A percentile compares a stretch with the other conserved stretches of the same genome.
phyloP scores from a whole-genome alignment of 768 basidiomycete genomes.

The Vararia minispora region DNA sequence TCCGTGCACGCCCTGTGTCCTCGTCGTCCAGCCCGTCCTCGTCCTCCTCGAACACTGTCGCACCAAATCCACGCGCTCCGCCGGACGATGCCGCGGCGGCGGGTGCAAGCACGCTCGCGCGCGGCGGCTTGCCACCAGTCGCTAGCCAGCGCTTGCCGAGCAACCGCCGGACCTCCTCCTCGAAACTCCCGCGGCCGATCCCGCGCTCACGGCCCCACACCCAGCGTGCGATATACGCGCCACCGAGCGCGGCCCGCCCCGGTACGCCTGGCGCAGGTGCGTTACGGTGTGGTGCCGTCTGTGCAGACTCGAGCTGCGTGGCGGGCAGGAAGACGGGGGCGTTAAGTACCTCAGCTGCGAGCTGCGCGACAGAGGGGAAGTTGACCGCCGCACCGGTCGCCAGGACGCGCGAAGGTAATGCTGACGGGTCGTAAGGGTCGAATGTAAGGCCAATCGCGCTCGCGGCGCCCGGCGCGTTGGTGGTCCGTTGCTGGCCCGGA shows the following conservation, averaged over 20 bases:
- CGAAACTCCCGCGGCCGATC: constrained; percentile 47
- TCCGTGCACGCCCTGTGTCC: constrained; percentile 35
- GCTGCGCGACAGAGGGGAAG: constrained; percentile 72
- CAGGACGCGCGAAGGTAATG: constrained; percentile 55
- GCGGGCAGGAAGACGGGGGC: constrained; percentile 65
- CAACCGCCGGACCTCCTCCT: constrained; percentile 68
- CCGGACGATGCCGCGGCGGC: constrained; percentile 46
- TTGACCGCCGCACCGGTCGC: constrained; percentile 75
- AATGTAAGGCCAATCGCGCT: constrained; percentile 35
- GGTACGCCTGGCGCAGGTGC: constrained; percentile 62
- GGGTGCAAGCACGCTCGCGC: constrained; percentile 47
- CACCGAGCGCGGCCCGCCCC: constrained; percentile 58
- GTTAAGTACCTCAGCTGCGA: constrained; percentile 77
- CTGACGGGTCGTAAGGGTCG: constrained; percentile 64
- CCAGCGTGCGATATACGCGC: constrained; percentile 77
- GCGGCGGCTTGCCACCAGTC: constrained; percentile 43
- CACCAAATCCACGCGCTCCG: constrained; percentile 49
- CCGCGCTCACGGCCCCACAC: constrained; percentile 65
- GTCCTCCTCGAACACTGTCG: constrained; percentile 58
- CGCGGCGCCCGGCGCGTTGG: constrained; percentile 7
- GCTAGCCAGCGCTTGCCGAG: constrained; percentile 67
- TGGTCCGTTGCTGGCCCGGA: constrained; percentile 9
- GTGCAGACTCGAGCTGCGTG: constrained; percentile 70
- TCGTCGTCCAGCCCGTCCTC: constrained; percentile 61
- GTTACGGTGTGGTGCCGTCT: constrained; percentile 59